phyloP scores from a whole-genome alignment of 1,284 basidiomycete genomes.

The Flammula alnicola region DNA sequence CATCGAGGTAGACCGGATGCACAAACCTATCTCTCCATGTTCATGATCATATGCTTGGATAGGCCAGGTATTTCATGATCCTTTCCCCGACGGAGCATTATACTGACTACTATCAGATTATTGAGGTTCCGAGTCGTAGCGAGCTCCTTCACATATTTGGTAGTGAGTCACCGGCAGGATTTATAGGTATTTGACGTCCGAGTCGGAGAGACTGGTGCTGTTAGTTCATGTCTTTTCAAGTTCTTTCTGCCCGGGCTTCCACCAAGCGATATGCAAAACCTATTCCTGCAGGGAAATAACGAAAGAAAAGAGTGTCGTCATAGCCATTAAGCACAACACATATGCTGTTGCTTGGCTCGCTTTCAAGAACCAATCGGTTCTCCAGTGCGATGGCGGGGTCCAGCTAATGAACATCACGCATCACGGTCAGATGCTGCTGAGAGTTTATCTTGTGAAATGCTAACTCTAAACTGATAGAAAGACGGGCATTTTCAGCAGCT shows the following conservation, averaged over 20 bases:
- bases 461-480: no score
- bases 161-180: constrained; percentile 11
- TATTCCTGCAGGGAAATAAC: constrained; percentile 50
- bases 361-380: constrained; percentile 85
- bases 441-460: no score
- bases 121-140: constrained; percentile 34
- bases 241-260: constrained; percentile 71
- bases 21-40: no score
- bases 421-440: no score
- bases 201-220: constrained; percentile 73
- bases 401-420: no score
- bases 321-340: constrained; percentile 79
- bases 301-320: constrained; percentile 63
- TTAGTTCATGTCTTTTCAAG: constrained; percentile 49
- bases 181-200: constrained; percentile 81
- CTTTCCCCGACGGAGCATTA: constrained; percentile 17
- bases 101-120: constrained; percentile 31
- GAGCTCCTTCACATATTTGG: background rate
- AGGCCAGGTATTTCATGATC: constrained; percentile 67
- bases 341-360: constrained; percentile 89
- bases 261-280: constrained; percentile 44
- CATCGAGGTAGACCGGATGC: no score
- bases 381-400: no score
- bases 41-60: constrained; percentile 95
- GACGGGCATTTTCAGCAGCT: no score